These are phyloP conservation scores for Gaultheria prostrata DNA, from an alignment of 148 eudicot species.

Conservation along the genomic window DNA sequence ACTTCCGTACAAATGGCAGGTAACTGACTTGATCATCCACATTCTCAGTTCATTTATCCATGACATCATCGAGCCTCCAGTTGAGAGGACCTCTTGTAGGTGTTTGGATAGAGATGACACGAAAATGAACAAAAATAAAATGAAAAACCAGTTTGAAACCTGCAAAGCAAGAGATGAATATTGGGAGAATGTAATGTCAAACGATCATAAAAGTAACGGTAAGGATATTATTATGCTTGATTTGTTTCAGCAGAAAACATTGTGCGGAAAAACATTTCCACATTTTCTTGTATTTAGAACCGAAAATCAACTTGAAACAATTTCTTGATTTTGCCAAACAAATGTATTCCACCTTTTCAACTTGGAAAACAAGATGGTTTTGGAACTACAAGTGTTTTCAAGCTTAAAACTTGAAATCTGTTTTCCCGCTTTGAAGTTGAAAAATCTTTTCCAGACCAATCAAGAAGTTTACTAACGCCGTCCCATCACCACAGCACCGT, in stretches of 20 bases:
- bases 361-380: background rate
- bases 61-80: conserved; percentile 27
- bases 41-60: conserved; percentile 45
- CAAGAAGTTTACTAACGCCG: background rate
- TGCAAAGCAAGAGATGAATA: conserved; percentile 11
- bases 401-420: background rate
- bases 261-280: background rate
- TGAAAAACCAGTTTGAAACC: conserved; percentile 47
- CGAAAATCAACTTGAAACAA: background rate
- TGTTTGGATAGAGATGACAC: conserved; percentile 37
- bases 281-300: background rate
- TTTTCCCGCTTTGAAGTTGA: background rate
- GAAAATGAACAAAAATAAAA: conserved; percentile 33
- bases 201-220: background rate
- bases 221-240: background rate
- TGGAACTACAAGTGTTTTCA: background rate
- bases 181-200: background rate
- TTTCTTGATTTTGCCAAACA: background rate
- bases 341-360: background rate
- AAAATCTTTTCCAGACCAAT: background rate
- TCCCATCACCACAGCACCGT: background rate
- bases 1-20: conserved; percentile 35
- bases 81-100: conserved; percentile 29
- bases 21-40: conserved; percentile 45
- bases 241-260: background rate